These are phyloP conservation scores for Dendryphion nanum DNA, from an alignment of 2,329 filamentous ascomycete genomes.

Conservation along the genomic window DNA sequence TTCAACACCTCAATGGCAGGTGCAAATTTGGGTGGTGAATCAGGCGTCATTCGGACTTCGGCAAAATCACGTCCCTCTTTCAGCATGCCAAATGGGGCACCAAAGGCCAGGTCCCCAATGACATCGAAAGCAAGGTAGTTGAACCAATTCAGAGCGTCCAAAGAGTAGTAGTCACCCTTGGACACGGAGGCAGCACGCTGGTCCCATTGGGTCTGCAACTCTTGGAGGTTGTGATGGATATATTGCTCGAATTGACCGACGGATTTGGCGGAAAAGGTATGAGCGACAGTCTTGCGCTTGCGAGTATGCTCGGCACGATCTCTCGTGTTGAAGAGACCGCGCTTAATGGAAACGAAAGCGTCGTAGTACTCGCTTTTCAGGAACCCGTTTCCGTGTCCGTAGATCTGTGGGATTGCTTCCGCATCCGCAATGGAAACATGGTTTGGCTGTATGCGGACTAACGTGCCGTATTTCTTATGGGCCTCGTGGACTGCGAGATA, in stretches of 20 bases:
- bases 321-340: conserved; percentile 87
- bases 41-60: conserved; percentile 64
- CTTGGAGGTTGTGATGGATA: conserved; percentile 74
- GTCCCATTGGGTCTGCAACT: conserved; percentile 73
- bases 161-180: conserved; percentile 56
- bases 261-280: conserved; percentile 82
- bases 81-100: conserved; percentile 81
- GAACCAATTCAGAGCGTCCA: conserved; percentile 80
- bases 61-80: conserved; percentile 72
- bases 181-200: conserved; percentile 52
- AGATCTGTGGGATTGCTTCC: conserved; percentile 71
- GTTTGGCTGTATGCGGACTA: conserved; percentile 80
- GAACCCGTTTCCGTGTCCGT: conserved; percentile 61
- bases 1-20: conserved; percentile 87
- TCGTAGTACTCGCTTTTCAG: conserved; percentile 79
- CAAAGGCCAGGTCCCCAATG: conserved; percentile 67
- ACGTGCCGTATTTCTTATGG: conserved; percentile 73
- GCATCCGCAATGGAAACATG: conserved; percentile 82
- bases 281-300: conserved; percentile 84
- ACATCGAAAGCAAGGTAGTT: conserved; percentile 59
- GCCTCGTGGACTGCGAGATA: conserved; percentile 63
- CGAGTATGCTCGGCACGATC: conserved; percentile 78
- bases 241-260: conserved; percentile 85
- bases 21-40: conserved; percentile 64
- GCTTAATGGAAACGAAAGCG: conserved; percentile 81